Percentiles rank a stretch among this genome's conserved stretches.
These are phyloP conservation scores for Yamadazyma aaseri DNA, from an alignment of 1,139 yeast genomes.

Conservation along the genomic window DNA sequence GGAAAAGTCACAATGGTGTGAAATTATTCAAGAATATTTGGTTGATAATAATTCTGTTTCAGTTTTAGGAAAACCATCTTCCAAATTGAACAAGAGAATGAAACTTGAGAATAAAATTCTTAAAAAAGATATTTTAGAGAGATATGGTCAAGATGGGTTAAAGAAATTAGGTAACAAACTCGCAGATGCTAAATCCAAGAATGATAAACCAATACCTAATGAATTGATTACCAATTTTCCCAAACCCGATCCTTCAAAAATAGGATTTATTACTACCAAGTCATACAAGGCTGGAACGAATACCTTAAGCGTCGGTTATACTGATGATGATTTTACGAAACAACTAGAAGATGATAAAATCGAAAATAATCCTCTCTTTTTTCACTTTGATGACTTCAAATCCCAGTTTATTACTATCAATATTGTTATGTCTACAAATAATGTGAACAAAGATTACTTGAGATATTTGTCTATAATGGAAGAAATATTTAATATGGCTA, in stretches of 20 bases:
- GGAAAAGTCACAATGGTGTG: slow-evolving; percentile 68
- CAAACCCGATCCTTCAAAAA: slow-evolving; percentile 73
- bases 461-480: slow-evolving; percentile 69
- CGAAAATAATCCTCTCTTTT: slow-evolving; percentile 57
- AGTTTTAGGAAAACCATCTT: slow-evolving; percentile 77
- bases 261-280: slow-evolving; percentile 67
- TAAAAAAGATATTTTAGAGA: slow-evolving; percentile 45
- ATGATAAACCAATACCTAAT: slow-evolving; percentile 76
- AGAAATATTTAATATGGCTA: slow-evolving; percentile 67
- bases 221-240: slow-evolving; percentile 58
- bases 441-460: slow-evolving; percentile 55
- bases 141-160: slow-evolving; percentile 64
- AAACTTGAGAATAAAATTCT: slow-evolving; percentile 53
- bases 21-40: slow-evolving; percentile 51
- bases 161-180: slow-evolving; percentile 48
- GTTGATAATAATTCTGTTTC: slow-evolving; percentile 68
- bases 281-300: slow-evolving; percentile 55
- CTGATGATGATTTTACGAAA: slow-evolving; percentile 26
- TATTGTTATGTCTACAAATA: slow-evolving; percentile 61
- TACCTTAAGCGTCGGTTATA: slow-evolving; percentile 16
- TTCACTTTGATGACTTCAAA: slow-evolving; percentile 77
- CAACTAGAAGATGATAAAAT: slow-evolving; percentile 51
- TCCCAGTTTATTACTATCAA: slow-evolving; percentile 80
- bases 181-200: slow-evolving; percentile 60
- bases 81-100: slow-evolving; percentile 50